Conservation (phyloP, 176 grass and related monocot genomes). For the Oropetium thomaeum region DNA sequence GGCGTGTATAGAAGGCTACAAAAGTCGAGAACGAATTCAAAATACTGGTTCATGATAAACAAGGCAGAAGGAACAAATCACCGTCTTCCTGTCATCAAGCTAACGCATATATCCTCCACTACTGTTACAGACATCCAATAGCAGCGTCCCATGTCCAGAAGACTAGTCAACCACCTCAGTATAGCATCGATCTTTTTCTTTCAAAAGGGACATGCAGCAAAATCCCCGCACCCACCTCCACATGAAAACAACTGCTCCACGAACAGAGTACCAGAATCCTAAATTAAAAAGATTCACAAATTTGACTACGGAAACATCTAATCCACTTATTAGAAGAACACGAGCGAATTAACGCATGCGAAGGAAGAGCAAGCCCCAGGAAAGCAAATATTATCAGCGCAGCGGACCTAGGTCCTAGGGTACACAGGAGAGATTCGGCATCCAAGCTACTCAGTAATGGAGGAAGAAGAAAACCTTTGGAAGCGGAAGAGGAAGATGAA, state of each 20-base stretch:
- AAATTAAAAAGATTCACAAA: not conserved
- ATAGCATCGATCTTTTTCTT: not conserved
- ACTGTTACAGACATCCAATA: constrained; percentile 24
- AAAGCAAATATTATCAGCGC: not conserved
- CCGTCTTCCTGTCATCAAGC: not conserved
- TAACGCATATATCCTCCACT: constrained; percentile 7
- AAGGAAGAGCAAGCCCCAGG: not conserved
- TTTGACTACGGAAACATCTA: not conserved
- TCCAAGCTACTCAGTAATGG: not conserved
- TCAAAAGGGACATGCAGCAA: constrained; percentile 17
- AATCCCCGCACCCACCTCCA: not conserved
- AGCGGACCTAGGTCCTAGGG: not conserved
- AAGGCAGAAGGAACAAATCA: not conserved
- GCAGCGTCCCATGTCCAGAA: not conserved
- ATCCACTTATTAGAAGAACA: not conserved
- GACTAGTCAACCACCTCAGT: constrained; percentile 23
- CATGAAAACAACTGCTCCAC: constrained; percentile 33
- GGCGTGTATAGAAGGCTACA: not conserved
- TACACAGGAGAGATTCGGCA: not conserved
- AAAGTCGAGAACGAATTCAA: constrained; percentile 7
- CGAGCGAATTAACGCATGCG: constrained; percentile 15
- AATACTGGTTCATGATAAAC: not conserved
- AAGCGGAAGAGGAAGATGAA: constrained; percentile 33
- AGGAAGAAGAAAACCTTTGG: constrained; percentile 34
- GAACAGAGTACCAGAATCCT: not conserved